Conservation (phyloP, 192 early-diverging fungal genomes). For the Gigaspora rosea region DNA sequence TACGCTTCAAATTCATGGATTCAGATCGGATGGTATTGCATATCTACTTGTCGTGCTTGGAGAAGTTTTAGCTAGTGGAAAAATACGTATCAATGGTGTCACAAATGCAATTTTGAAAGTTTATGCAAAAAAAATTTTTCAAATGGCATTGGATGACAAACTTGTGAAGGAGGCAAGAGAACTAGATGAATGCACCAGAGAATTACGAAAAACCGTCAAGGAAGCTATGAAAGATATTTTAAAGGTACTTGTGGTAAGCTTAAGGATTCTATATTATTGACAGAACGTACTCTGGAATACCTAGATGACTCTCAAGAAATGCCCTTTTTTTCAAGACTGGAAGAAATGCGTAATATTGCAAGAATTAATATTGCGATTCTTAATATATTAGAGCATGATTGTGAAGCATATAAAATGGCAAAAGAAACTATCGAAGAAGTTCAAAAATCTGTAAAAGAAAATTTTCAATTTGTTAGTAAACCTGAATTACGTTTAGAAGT, state of each 20-base stretch:
- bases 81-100: too few relatives aligned
- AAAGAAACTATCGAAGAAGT: not conserved
- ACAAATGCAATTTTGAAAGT: too few relatives aligned
- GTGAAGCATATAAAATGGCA: not conserved
- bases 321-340: conserved; percentile 2
- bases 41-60: too few relatives aligned
- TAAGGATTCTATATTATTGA: not conserved
- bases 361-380: not conserved
- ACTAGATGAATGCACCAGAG: too few relatives aligned
- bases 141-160: too few relatives aligned
- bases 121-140: too few relatives aligned
- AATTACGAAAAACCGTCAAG: not conserved
- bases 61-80: too few relatives aligned
- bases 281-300: not conserved
- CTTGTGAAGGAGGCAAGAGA: too few relatives aligned
- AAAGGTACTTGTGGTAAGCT: not conserved
- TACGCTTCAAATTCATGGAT: too few relatives aligned
- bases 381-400: not conserved
- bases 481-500: not conserved
- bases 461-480: not conserved
- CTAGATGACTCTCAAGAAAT: not conserved
- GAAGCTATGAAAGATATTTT: not conserved
- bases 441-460: not conserved
- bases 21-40: too few relatives aligned
- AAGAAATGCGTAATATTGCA: conserved; percentile 12